Evolutionary conservation across 352 stramenopile genomes (phyloP).

Genomic region (Phytophthora hibernalis): DNA sequence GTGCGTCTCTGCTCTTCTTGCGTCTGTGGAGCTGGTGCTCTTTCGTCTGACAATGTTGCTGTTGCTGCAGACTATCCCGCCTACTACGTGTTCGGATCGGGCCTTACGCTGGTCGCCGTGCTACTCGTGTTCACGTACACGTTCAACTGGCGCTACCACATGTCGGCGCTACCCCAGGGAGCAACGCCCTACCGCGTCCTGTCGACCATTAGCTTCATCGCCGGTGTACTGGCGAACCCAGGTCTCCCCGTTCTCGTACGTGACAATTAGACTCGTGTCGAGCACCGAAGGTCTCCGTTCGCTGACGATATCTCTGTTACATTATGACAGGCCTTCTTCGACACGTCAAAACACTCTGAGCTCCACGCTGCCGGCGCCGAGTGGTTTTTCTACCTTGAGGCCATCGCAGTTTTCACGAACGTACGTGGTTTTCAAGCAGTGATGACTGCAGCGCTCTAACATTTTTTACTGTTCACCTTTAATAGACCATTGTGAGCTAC

Average conservation of each 20-base stretch:
- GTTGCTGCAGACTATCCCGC: constrained; percentile 45
- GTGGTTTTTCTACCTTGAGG: constrained; percentile 69
- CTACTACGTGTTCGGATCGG: constrained; percentile 68
- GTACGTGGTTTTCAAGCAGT: constrained; percentile 29
- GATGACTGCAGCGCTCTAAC: neutral
- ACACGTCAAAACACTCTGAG: constrained; percentile 51
- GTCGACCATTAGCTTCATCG: constrained; percentile 34
- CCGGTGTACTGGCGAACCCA: constrained; percentile 49
- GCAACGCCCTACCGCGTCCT: constrained; percentile 32
- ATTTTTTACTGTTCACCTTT: neutral
- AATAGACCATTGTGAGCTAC: constrained; percentile 55
- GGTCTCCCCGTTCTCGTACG: constrained; percentile 61
- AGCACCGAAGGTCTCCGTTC: neutral
- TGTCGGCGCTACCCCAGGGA: constrained; percentile 35
- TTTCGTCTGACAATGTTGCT: constrained; percentile 1
- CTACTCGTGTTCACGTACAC: constrained; percentile 55
- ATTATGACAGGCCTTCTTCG: constrained; percentile 52
- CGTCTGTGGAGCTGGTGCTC: neutral
- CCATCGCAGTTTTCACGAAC: constrained; percentile 57
- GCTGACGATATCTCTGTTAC: constrained; percentile 2
- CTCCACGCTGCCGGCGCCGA: constrained; percentile 55
- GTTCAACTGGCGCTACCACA: constrained; percentile 63
- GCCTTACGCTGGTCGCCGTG: constrained; percentile 53
- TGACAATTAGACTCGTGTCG: neutral
- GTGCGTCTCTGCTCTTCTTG: constrained; percentile 22